Base-by-base conservation (phyloP, 768 basidiomycete genomes). In the Chlorophyllum brunneum region DNA sequence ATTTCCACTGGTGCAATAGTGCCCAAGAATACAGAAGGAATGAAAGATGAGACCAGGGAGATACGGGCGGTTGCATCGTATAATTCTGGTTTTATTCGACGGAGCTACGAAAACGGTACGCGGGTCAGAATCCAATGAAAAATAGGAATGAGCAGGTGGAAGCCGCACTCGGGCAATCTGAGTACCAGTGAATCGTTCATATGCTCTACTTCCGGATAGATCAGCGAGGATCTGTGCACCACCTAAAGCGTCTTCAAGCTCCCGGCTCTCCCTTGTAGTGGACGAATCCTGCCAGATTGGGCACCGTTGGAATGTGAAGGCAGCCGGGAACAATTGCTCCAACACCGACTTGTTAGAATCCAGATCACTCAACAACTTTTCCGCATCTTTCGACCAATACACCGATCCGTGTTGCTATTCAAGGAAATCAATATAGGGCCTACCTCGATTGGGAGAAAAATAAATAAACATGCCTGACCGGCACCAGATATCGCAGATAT, bases 241-340 rank as follows among this genome's bases (percentile, higher is more conserved):
- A 31, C 90, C 90, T 8, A 87, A 69, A 31, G 72, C 75, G 0
- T 71, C 75, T 61, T 92, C 88, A 37, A 94, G 69, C 53, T 74
- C 77, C 50, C 70, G 70, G 62, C 92, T 94, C 58, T 93, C 89
- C 37, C 70, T 67, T 0, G 82, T 85, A 0, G 91, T 93, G 0
- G 89, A 92, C 1, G 89, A 90, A 66, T 94, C 92, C 65, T 94
- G 91, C 92, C 92, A 95, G 61, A 93, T 93, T 8, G 91, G 90
- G 3, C 86, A 79, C 56, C 75, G 75, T 1, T 73, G 73, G 10
- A 82, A 67, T 5, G 88, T 82, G 65, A 93, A 92, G 2, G 89
- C 89, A 6, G 61, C 64, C 0, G 78, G 80, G 16, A 71, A 67
- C 31, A 93, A 70, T 58, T 92, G 88, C 2, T 77, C 73, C 8